Evolutionary conservation across 345 rosid genomes (phyloP).

Genomic region (Linum usitatissimum): DNA sequence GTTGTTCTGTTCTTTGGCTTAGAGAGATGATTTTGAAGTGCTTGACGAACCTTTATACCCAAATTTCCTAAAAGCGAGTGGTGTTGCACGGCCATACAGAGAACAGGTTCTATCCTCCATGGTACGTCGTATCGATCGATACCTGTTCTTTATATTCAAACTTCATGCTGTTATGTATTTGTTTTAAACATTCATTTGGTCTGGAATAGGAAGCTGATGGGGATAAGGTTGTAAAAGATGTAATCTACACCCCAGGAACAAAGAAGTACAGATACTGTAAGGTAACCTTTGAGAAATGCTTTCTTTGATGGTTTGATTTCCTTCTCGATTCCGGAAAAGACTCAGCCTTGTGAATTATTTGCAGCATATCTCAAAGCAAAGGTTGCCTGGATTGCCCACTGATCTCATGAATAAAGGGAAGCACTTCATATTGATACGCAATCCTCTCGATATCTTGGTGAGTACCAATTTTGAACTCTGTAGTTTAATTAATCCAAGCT

Average conservation of each 20-base stretch:
- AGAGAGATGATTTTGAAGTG: slow-evolving; percentile 79
- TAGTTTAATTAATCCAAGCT: not conserved
- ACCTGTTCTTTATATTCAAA: not conserved
- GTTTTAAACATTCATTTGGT: not conserved
- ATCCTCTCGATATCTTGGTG: slow-evolving; percentile 72
- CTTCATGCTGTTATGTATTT: not conserved
- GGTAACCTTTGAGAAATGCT: slow-evolving; percentile 31
- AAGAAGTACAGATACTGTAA: slow-evolving; percentile 73
- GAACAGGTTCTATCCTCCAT: slow-evolving; percentile 49
- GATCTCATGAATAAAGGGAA: slow-evolving; percentile 70
- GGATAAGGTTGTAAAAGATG: slow-evolving; percentile 51
- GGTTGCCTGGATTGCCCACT: slow-evolving; percentile 45
- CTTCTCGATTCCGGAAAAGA: not conserved
- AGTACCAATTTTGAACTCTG: slow-evolving; percentile 5
- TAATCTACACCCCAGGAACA: slow-evolving; percentile 55
- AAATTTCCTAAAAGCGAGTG: slow-evolving; percentile 39
- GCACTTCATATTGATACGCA: slow-evolving; percentile 66
- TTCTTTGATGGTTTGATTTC: not conserved
- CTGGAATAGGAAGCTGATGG: slow-evolving; percentile 53
- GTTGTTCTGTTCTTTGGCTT: not conserved
- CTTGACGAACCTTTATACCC: slow-evolving; percentile 71
- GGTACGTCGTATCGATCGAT: slow-evolving; percentile 24
- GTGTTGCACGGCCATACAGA: slow-evolving; percentile 53
- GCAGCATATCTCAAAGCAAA: slow-evolving; percentile 67
- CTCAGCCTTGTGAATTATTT: not conserved